Evolutionary conservation across 1,139 yeast genomes (phyloP).

Genomic region (Nematodospora anomalae): DNA sequence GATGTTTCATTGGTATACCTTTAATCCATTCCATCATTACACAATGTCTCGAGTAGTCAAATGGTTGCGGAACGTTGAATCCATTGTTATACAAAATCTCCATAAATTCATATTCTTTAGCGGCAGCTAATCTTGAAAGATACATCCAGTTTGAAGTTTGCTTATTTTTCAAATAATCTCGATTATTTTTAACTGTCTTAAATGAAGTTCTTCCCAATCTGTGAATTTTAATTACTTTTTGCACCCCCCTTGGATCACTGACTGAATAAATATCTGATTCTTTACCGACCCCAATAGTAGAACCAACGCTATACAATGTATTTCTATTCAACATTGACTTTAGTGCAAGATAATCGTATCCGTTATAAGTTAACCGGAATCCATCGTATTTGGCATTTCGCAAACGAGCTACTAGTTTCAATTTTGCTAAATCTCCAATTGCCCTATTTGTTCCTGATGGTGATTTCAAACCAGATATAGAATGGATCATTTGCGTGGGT

Average conservation of each 20-base stretch:
- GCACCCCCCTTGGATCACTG: slow-evolving; percentile 62
- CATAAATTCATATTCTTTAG: slow-evolving; percentile 90
- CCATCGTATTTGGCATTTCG: slow-evolving; percentile 94
- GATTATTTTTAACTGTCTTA: slow-evolving; percentile 84
- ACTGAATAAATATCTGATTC: slow-evolving; percentile 95
- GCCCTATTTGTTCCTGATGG: slow-evolving; percentile 76
- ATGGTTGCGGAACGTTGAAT: slow-evolving; percentile 84
- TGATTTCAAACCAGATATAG: slow-evolving; percentile 75
- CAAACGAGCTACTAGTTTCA: slow-evolving; percentile 71
- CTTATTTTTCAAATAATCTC: slow-evolving; percentile 81
- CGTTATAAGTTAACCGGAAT: slow-evolving; percentile 81
- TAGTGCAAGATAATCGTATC: slow-evolving; percentile 88
- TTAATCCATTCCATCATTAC: slow-evolving; percentile 88
- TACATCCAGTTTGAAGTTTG: slow-evolving; percentile 87
- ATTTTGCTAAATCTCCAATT: slow-evolving; percentile 83
- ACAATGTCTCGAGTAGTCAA: slow-evolving; percentile 87
- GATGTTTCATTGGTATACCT: slow-evolving; percentile 87
- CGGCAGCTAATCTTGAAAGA: slow-evolving; percentile 85
- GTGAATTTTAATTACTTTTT: slow-evolving; percentile 82
- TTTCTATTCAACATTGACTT: slow-evolving; percentile 76
- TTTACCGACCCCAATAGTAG: slow-evolving; percentile 93
- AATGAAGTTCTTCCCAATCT: slow-evolving; percentile 93
- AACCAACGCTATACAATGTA: slow-evolving; percentile 75
- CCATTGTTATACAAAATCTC: slow-evolving; percentile 68
- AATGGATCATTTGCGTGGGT: slow-evolving; percentile 81